phyloP scores from a whole-genome alignment of 805 yeast genomes.

The Saturnispora sekii region DNA sequence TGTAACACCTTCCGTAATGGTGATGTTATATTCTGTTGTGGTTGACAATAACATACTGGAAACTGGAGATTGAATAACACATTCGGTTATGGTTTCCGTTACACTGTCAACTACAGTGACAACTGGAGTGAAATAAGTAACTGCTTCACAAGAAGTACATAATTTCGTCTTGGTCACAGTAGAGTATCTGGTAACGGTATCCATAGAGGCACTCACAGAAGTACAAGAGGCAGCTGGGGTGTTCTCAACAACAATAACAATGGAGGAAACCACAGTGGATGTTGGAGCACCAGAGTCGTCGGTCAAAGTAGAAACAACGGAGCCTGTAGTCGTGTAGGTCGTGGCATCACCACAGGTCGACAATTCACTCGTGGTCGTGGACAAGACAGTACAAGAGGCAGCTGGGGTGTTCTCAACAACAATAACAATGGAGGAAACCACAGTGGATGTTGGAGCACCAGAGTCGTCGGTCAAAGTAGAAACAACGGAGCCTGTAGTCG shows the following conservation, averaged over 20 bases:
- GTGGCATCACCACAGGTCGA: conserved; percentile 4
- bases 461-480: not conserved
- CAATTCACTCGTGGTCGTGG: not conserved
- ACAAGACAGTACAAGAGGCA: not conserved
- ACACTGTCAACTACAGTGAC: not conserved
- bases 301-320: not conserved
- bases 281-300: not conserved
- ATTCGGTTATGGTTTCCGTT: not conserved
- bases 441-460: not conserved
- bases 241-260: not conserved
- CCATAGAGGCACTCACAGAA: not conserved
- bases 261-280: not conserved
- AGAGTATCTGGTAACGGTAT: not conserved
- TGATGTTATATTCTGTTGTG: not conserved
- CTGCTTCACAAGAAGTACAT: not conserved
- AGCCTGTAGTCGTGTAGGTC: conserved; percentile 4
- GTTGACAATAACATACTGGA: not conserved
- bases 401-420: conserved; percentile 6
- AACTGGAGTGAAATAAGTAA: not conserved
- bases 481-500: conserved; percentile 4
- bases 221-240: not conserved
- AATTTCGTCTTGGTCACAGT: not conserved
- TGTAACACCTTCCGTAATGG: not conserved
- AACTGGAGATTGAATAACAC: not conserved
- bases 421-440: conserved; percentile 1